Base-by-base conservation (phyloP, 2,329 filamentous ascomycete genomes). In the Monosporascus sp. region DNA sequence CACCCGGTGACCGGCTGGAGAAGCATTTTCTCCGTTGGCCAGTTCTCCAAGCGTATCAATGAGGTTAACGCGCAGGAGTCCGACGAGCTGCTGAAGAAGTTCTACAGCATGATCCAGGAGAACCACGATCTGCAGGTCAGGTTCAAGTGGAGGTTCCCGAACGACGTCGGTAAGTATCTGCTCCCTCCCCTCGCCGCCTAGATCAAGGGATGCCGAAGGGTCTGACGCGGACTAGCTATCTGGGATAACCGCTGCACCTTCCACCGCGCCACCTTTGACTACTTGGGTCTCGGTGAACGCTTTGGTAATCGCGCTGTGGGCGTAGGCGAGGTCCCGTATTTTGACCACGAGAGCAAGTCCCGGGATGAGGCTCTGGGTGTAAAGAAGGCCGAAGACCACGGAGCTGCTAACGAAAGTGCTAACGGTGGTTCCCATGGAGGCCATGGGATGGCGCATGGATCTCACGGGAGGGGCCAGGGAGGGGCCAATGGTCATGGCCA, bases 1-100 rank as follows among this genome's bases (percentile, higher is more conserved):
- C 83, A 85, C 52, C 82, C 82, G 0, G 80, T 85, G 0, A 84
- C 82, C 0, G 82, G 82, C 0, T 85, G 82, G 82, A 85, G 76
- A 60, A 70, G 68, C 1, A 62, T 76, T 28, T 76, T 71, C 50
- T 69, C 73, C 1, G 63, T 78, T 8, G 75, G 75, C 2, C 69
- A 68, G 3, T 72, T 76, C 50, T 70, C 73, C 8, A 66, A 63
- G 24, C 64, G 71, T 18, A 73, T 79, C 58, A 76, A 78, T 51
- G 74, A 71, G 8, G 46, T 78, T 28, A 73, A 70, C 1, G 59
- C 64, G 2, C 67, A 74, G 1, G 76, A 78, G 62, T 76, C 72
- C 41, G 61, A 66, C 17, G 67, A 72, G 20, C 62, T 79, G 15
- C 62, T 78, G 7, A 60, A 66, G n/a, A 73, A 69, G 59, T 73